Evolutionary conservation across 2,329 filamentous ascomycete species (phyloP).

Genomic region (Penicillium crustosum): DNA sequence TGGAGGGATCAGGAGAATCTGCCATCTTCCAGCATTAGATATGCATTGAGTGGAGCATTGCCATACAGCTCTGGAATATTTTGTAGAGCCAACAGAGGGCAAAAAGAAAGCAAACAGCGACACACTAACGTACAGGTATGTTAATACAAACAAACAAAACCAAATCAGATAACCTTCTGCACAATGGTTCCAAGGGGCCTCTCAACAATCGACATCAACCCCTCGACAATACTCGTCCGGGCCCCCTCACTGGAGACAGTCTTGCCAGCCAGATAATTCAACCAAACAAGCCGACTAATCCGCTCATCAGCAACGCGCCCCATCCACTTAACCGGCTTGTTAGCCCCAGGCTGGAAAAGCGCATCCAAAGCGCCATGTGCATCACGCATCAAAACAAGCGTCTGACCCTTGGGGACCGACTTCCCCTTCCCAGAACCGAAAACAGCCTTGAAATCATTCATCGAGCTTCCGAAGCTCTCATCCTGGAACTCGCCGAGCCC

Average conservation of each 20-base stretch:
- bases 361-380: conserved; percentile 65
- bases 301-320: conserved; percentile 77
- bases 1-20: neutral
- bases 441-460: conserved; percentile 76
- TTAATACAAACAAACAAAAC: neutral
- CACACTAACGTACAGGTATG: conserved; percentile 11
- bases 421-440: conserved; percentile 69
- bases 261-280: conserved; percentile 84
- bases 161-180: conserved; percentile 61
- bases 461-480: conserved; percentile 71
- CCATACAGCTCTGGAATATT: neutral
- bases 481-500: conserved; percentile 57
- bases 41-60: conserved; percentile 11
- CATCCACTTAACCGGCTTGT: conserved; percentile 55
- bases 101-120: neutral
- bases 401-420: conserved; percentile 75
- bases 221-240: conserved; percentile 78
- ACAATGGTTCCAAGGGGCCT: conserved; percentile 84
- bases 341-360: conserved; percentile 58
- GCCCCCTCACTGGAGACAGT: conserved; percentile 83
- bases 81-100: neutral
- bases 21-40: neutral
- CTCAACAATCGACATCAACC: conserved; percentile 83
- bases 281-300: conserved; percentile 77
- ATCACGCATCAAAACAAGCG: conserved; percentile 72